A percentile compares a stretch with the other conserved stretches of the same genome.
phyloP scores from a whole-genome alignment of 1,284 basidiomycete genomes.

The Termitomyces sp. region DNA sequence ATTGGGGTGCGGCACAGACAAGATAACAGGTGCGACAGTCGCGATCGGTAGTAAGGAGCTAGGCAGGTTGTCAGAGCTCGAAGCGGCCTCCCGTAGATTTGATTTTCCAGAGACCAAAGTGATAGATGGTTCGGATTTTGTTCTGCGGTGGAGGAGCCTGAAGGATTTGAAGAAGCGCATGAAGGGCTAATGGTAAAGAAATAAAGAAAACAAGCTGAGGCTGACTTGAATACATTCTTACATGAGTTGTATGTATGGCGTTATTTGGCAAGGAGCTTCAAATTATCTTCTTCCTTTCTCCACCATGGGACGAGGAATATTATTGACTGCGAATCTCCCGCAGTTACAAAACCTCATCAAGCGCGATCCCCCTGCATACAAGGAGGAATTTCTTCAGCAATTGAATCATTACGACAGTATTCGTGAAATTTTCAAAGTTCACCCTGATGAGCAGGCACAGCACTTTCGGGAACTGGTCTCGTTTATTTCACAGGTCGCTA shows the following conservation, averaged over 20 bases:
- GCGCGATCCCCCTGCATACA: constrained; percentile 86
- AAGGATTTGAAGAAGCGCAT: constrained; percentile 32
- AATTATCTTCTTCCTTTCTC: constrained; percentile 7
- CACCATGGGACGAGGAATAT: constrained; percentile 52
- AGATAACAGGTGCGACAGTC: constrained; percentile 8
- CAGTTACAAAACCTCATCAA: constrained; percentile 97
- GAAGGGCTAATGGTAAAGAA: not conserved
- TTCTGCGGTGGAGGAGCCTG: constrained; percentile 30
- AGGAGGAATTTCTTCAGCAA: constrained; percentile 97
- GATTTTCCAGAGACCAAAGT: constrained; percentile 11
- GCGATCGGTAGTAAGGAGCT: constrained; percentile 1
- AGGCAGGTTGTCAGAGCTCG: constrained; percentile 12
- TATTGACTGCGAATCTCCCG: constrained; percentile 68
- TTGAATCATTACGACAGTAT: constrained; percentile 95
- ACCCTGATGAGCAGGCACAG: constrained; percentile 74
- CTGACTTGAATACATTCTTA: constrained; percentile 1
- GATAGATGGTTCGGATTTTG: constrained; percentile 30
- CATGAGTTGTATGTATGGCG: not conserved
- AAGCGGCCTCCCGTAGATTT: not conserved
- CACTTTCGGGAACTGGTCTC: constrained; percentile 83
- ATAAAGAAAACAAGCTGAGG: constrained; percentile 1
- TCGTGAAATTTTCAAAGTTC: constrained; percentile 77
- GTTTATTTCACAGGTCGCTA: constrained; percentile 78
- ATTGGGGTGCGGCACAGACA: constrained; percentile 11
- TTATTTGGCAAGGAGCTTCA: constrained; percentile 11